Percentiles rank a stretch among this genome's conserved stretches.
Conservation (phyloP, 345 rosid genomes). For the Euphorbia tirucalli region DNA sequence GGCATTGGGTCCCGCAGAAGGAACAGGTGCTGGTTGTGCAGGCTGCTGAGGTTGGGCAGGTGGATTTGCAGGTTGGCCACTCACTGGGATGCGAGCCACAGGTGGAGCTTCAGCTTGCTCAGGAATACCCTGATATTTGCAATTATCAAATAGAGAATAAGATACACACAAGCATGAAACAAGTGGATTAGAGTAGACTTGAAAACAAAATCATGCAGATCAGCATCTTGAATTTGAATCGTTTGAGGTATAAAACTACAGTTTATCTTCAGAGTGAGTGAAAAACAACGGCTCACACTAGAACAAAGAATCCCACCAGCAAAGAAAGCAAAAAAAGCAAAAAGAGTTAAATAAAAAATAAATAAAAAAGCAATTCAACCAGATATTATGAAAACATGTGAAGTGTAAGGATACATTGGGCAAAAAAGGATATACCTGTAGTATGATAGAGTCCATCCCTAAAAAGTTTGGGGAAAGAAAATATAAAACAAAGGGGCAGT, state of each 20-base stretch:
- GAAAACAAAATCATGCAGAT: background rate
- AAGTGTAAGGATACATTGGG: background rate
- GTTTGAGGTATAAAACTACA: background rate
- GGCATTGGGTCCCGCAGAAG: constrained; percentile 75
- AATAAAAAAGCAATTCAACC: background rate
- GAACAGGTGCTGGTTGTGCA: constrained; percentile 48
- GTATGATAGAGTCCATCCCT: background rate
- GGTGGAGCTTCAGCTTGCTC: constrained; percentile 70
- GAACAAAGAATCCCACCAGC: background rate
- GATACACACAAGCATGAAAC: background rate
- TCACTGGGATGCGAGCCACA: constrained; percentile 38
- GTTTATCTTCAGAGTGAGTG: background rate
- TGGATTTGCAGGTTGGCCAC: constrained; percentile 53
- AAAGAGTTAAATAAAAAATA: background rate
- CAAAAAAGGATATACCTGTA: background rate
- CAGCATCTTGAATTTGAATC: background rate
- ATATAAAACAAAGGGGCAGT: background rate
- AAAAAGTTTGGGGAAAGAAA: background rate
- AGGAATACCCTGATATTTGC: constrained; percentile 60
- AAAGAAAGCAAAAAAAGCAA: background rate
- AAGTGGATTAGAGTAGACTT: background rate
- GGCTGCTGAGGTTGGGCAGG: constrained; percentile 42
- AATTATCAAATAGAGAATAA: background rate
- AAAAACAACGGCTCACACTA: background rate
- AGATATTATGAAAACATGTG: background rate